These are phyloP conservation scores for Berkeleyomyces basicola DNA, from an alignment of 2,329 filamentous ascomycete species.

Conservation along the genomic window DNA sequence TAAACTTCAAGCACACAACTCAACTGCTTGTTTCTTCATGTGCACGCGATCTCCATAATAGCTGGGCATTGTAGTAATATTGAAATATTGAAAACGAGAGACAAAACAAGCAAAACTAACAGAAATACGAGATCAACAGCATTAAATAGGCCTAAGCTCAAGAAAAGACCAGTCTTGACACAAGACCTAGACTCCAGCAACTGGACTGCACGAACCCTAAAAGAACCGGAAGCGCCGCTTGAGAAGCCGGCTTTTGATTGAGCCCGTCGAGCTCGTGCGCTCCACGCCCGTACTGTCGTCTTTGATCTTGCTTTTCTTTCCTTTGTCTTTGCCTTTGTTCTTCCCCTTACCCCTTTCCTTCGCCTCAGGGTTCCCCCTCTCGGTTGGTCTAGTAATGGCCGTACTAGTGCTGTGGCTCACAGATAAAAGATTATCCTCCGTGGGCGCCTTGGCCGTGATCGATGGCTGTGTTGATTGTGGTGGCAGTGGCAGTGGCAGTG, in stretches of 20 bases:
- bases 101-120: not conserved
- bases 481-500: not conserved
- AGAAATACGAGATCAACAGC: not conserved
- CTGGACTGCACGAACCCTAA: not conserved
- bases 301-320: not conserved
- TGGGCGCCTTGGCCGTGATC: not conserved
- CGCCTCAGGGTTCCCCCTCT: not conserved
- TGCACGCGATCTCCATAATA: too few relatives aligned
- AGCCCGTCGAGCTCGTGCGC: not conserved
- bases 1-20: too few relatives aligned
- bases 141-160: not conserved
- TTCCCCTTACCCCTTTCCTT: conserved; percentile 5
- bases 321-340: not conserved
- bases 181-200: not conserved
- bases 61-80: not conserved
- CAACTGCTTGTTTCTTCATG: too few relatives aligned
- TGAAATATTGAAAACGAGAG: not conserved
- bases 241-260: not conserved
- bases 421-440: not conserved
- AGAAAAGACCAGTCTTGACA: not conserved
- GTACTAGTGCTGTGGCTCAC: not conserved
- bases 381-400: not conserved
- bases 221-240: conserved; percentile 9
- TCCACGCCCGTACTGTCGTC: not conserved
- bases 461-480: not conserved